Evolutionary conservation across 2,329 filamentous ascomycete species (phyloP), one percentile per base, ranked within the genome.

Genomic region (Lasiodiplodia sp.): DNA sequence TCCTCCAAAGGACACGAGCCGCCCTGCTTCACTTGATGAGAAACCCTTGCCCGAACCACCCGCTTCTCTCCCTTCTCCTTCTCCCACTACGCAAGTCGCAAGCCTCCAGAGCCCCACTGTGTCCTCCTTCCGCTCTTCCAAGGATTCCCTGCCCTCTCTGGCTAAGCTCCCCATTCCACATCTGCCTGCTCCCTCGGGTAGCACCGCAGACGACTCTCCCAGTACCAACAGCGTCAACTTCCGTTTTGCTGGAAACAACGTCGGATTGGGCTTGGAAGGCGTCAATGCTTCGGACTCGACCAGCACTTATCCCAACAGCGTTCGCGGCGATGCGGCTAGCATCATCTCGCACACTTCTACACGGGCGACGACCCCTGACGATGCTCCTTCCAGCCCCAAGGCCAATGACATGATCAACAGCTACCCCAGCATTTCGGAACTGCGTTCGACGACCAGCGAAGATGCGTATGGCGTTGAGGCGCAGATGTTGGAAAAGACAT

Each of bases 401-500:
- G 84, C 83, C 69, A 85, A 90, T 70, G 92, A 89, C 1, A 80
- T 83, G 57, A 73, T 79, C 38, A 81, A 90, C 37, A 92, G 92
- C 73, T 83, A 83, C 72, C 83, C 91, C 52, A 94, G 91, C 81
- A 82, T 87, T 18, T 82, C 88, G 2, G 89, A 85, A 70, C 91
- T 90, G 76, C 84, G 83, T 68, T 88, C 88, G 0, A 86, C 87
- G 1, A 83, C 88, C n/a, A 88, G 86, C 4, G 93, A 96, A 67
- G 93, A 95, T 69, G 84, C 87, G 14, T 90, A 93, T 44, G 94
- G 97, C 60, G 88, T 91, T 0, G 95, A 97, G 77, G 91, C 88
- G 4, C 91, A 91, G 74, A 83, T 97, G n/a, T 83, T 97, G n/a
- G 92, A 94, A 77, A 96, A 92, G 81, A 97, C 94, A 0, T 97